Evolutionary conservation across 2,329 filamentous ascomycete species (phyloP).

Genomic region (Colletotrichum horii): DNA sequence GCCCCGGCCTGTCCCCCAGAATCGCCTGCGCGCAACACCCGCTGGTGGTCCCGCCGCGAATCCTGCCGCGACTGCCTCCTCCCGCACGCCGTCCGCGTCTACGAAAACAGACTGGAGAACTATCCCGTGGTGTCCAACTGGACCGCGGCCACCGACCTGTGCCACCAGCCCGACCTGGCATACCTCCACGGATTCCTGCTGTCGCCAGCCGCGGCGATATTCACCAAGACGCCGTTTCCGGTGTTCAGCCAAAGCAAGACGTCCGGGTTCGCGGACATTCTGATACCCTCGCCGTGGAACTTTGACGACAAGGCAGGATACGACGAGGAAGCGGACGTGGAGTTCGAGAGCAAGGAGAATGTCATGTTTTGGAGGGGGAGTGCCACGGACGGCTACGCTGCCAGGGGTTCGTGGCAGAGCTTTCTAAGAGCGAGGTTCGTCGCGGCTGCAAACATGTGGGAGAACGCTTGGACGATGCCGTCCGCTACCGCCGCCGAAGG

Average conservation of each 20-base stretch:
- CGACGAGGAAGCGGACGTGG: slow-evolving; percentile 40
- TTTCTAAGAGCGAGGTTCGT: slow-evolving; percentile 67
- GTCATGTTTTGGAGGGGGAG: slow-evolving; percentile 60
- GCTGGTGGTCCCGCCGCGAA: slow-evolving; percentile 44
- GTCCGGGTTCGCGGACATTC: slow-evolving; percentile 59
- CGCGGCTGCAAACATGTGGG: slow-evolving; percentile 45
- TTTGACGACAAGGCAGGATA: slow-evolving; percentile 43
- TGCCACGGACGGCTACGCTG: slow-evolving; percentile 54
- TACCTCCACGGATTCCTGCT: slow-evolving; percentile 57
- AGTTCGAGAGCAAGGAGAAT: slow-evolving; percentile 54
- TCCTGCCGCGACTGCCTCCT: slow-evolving; percentile 35
- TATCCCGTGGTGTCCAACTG: slow-evolving; percentile 41
- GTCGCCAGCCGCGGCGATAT: slow-evolving; percentile 36
- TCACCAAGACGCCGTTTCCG: slow-evolving; percentile 48
- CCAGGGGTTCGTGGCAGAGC: slow-evolving; percentile 57
- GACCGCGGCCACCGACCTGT: slow-evolving; percentile 42
- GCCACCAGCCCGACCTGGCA: slow-evolving; percentile 52
- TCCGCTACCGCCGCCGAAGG: slow-evolving; percentile 8
- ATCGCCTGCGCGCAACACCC: slow-evolving; percentile 44
- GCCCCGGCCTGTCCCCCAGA: slow-evolving; percentile 49
- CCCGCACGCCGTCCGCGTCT: slow-evolving; percentile 37
- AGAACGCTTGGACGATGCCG: not conserved
- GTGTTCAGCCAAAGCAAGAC: slow-evolving; percentile 62
- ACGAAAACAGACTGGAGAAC: slow-evolving; percentile 28
- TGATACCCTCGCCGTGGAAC: slow-evolving; percentile 40